Conservation (phyloP, 768 basidiomycete species). For the Podaxis rugospora region DNA sequence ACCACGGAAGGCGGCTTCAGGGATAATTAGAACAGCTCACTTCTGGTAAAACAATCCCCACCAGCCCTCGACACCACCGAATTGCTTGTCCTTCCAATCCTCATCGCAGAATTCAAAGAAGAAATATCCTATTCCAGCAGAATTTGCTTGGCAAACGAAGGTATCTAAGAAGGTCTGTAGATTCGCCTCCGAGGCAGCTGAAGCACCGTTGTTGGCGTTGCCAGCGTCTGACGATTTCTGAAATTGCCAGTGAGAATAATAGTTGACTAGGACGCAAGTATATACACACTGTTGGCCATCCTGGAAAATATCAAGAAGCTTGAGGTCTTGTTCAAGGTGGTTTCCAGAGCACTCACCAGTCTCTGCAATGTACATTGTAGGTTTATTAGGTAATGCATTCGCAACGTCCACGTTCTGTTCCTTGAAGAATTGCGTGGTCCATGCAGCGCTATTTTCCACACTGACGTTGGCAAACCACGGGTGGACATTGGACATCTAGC, state of each 20-base stretch:
- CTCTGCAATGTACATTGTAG: conserved; percentile 89
- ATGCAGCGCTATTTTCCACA: conserved; percentile 63
- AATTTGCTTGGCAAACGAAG: conserved; percentile 85
- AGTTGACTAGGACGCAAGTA: background rate
- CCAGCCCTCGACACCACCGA: conserved; percentile 75
- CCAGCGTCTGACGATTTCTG: conserved; percentile 57
- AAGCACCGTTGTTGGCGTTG: conserved; percentile 65
- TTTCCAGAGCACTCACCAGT: conserved; percentile 48
- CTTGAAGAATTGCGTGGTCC: conserved; percentile 82
- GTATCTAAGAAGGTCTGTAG: conserved; percentile 82
- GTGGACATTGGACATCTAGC: conserved; percentile 84
- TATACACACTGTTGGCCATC: conserved; percentile 59
- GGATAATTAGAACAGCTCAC: conserved; percentile 21
- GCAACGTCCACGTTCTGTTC: conserved; percentile 59
- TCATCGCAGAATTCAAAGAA: conserved; percentile 86
- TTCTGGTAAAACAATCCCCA: conserved; percentile 44
- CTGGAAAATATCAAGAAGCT: conserved; percentile 10
- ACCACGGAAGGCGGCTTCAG: background rate
- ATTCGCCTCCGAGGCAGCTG: conserved; percentile 53
- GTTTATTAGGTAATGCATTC: conserved; percentile 56
- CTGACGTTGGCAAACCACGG: conserved; percentile 89
- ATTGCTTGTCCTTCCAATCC: conserved; percentile 70
- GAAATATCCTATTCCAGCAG: conserved; percentile 81
- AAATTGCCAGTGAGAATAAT: background rate
- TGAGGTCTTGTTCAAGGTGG: background rate